phyloP scores from a whole-genome alignment of 495 filamentous ascomycete species.

The Cryomyces minteri region DNA sequence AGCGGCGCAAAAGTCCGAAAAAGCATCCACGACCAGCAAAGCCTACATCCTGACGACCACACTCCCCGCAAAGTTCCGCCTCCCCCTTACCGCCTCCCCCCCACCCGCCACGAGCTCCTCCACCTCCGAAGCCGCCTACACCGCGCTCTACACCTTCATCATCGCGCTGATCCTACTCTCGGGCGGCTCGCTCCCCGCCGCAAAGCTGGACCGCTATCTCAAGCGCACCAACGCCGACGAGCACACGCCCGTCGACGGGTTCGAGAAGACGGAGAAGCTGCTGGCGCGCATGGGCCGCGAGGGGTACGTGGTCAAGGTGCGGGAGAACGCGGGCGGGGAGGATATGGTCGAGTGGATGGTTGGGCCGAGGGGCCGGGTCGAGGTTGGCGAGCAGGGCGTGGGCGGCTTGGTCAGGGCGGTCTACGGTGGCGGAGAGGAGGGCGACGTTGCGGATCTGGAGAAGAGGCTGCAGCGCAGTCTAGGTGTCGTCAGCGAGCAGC shows the following conservation, averaged over 20 bases:
- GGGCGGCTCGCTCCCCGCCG: conserved; percentile 51
- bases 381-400: conserved; percentile 59
- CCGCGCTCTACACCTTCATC: conserved; percentile 61
- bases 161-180: conserved; percentile 55
- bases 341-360: conserved; percentile 61
- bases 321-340: conserved; percentile 26
- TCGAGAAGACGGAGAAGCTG: conserved; percentile 54
- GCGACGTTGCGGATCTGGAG: conserved; percentile 13
- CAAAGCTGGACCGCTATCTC: conserved; percentile 39
- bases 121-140: conserved; percentile 55
- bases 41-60: conserved; percentile 57
- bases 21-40: conserved; percentile 35
- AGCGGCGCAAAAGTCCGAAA: conserved; percentile 40
- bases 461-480: conserved; percentile 19
- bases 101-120: conserved; percentile 47
- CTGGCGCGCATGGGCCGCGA: conserved; percentile 61
- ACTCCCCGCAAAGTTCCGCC: conserved; percentile 47
- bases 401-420: conserved; percentile 48
- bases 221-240: conserved; percentile 55
- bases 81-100: conserved; percentile 37
- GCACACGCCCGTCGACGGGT: conserved; percentile 37
- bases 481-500: conserved; percentile 3
- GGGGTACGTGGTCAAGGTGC: conserved; percentile 61
- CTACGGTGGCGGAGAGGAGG: conserved; percentile 18
- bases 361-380: conserved; percentile 69